Percentiles rank a stretch among this genome's conserved stretches.
phyloP scores from a whole-genome alignment of 495 filamentous ascomycete species.

The Terfezia boudieri region DNA sequence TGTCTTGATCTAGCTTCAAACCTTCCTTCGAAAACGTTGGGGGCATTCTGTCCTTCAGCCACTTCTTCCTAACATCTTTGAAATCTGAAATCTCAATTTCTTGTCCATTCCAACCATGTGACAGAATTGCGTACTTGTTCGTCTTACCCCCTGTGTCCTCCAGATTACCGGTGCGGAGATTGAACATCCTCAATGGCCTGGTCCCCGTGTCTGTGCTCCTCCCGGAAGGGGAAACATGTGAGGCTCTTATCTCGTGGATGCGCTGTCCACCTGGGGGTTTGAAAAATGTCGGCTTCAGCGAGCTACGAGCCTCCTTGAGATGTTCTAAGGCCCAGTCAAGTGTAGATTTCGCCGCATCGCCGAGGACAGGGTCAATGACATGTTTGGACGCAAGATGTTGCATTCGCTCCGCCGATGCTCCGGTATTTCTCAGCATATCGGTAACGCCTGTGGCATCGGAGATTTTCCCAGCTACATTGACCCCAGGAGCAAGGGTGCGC shows the following conservation, averaged over 20 bases:
- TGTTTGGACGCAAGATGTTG: neutral
- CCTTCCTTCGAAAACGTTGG: neutral
- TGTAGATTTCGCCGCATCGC: neutral
- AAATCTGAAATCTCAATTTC: conserved; percentile 24
- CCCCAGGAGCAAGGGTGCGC: no score
- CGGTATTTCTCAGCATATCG: no score
- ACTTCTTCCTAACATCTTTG: conserved; percentile 4
- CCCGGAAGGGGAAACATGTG: neutral
- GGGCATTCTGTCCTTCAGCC: neutral
- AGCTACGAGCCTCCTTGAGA: no score
- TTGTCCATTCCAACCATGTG: conserved; percentile 27
- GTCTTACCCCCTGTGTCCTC: conserved; percentile 13
- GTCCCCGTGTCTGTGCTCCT: neutral
- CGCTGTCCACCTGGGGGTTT: no score
- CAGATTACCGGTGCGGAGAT: conserved; percentile 24
- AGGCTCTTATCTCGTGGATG: no score
- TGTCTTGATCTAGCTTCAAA: neutral
- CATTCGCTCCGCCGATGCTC: no score
- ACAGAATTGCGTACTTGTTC: conserved; percentile 25
- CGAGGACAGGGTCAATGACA: neutral
- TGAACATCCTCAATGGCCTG: conserved; percentile 25
- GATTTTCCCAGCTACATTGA: no score
- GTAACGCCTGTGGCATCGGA: no score
- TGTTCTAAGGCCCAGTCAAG: no score
- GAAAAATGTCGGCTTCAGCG: no score